Conservation (phyloP, 2,329 filamentous ascomycete genomes). For the Calcarisporium arbuscula region DNA sequence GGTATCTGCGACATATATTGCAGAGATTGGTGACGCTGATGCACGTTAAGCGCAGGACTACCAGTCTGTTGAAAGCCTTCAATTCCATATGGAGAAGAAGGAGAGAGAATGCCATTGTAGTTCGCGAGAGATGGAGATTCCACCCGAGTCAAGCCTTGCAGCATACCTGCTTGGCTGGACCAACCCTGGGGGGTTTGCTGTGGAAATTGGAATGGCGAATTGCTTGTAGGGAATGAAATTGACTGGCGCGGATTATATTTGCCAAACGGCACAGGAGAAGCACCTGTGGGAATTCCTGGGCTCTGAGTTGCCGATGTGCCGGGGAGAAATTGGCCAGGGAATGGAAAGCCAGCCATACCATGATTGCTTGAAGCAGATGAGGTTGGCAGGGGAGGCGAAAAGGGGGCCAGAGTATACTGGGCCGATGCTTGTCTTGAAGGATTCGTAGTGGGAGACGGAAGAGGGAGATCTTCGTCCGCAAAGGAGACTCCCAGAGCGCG, state of each 20-base stretch:
- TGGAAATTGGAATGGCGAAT: conserved; percentile 62
- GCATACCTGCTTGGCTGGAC: conserved; percentile 50
- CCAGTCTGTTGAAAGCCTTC: conserved; percentile 39
- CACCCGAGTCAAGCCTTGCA: conserved; percentile 46
- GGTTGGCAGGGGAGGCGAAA: conserved; percentile 77
- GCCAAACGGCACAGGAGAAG: conserved; percentile 67
- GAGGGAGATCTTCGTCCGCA: conserved; percentile 66
- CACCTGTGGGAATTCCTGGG: conserved; percentile 56
- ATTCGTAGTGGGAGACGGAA: conserved; percentile 45
- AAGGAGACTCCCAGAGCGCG: conserved; percentile 83
- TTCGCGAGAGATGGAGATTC: conserved; percentile 59
- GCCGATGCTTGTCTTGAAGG: conserved; percentile 65
- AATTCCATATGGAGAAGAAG: conserved; percentile 55
- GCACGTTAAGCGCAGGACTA: conserved; percentile 37
- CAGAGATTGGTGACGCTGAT: conserved; percentile 53
- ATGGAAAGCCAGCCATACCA: conserved; percentile 46
- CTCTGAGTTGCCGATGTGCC: conserved; percentile 56
- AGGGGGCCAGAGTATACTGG: conserved; percentile 69
- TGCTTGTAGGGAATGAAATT: conserved; percentile 56
- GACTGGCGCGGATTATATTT: conserved; percentile 68
- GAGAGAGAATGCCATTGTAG: conserved; percentile 53
- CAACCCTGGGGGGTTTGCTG: conserved; percentile 54
- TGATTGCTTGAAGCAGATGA: conserved; percentile 71
- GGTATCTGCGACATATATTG: conserved; percentile 52
- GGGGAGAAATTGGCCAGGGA: conserved; percentile 53